Evolutionary conservation across 306 rosid species (phyloP), one percentile per base, ranked within the genome.

Genomic region (Acacia crassicarpa): DNA sequence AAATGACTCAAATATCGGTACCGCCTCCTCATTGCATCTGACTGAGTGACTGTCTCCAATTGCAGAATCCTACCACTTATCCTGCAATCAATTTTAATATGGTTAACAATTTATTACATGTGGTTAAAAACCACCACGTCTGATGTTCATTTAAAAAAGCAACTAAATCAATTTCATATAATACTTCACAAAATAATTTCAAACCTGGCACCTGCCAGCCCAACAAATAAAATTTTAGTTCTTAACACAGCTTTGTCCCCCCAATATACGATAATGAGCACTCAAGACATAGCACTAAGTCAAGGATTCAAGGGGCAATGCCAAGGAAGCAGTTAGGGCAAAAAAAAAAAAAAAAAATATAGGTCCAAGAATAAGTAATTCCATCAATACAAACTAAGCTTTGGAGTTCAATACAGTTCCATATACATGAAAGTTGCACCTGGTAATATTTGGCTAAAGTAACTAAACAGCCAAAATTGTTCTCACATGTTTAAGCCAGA

Each of bases 11-110:
- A 79, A 80, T 84, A 95, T 59, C 91, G 93, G 72, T 92, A 92
- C 8, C 98, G 96, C 91, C 89, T 95, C 83, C 99, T 92, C 74
- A 89, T 82, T 56, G 96, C 97, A 86, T 95, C 98, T 2, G 98
- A 88, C 79, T 95, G 99, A 75, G 97, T 91, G 80, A 89, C 87
- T 0, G 92, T 87, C 82, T 95, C 98, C 84, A 93, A 84, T 48
- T 95, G 94, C 83, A 95, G 82, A 82, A 93, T 88, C 88, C 79
- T 95, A 80, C 99, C 99, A 82, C 85, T 86, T 70, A 93, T 87
- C 89, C 99, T 95, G 91, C 84, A 87, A 80, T 78, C 71, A 73
- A 75, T 16, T 72, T 61, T 61, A 25, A 61, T 12, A 23, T 61
- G 67, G 67, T 54, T 51, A 16, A 51, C 56, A 16, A 51, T 16